A percentile compares a stretch with the other conserved stretches of the same genome.
Conservation (phyloP, 2,329 filamentous ascomycete genomes). For the Tolypocladium guangdongense region DNA sequence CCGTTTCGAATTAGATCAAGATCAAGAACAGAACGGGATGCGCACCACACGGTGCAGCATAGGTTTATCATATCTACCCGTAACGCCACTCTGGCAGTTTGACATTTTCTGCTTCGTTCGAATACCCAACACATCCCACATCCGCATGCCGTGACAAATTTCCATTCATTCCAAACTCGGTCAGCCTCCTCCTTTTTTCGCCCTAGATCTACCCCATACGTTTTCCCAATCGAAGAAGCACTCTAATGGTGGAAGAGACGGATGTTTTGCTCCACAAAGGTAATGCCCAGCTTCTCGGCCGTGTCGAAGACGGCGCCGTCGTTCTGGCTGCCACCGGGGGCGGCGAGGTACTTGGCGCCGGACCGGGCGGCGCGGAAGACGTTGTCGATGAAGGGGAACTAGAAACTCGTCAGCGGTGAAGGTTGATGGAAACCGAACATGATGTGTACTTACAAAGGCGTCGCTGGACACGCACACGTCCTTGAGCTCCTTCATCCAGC, state of each 20-base stretch:
- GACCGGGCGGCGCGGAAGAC: conserved; percentile 84
- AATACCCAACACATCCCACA: background rate
- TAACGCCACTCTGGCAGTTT: background rate
- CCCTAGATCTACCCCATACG: background rate
- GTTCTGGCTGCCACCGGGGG: conserved; percentile 83
- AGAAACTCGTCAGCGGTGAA: background rate
- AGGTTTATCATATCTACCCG: background rate
- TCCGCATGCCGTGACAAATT: background rate
- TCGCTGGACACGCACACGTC: conserved; percentile 85
- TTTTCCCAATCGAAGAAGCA: background rate
- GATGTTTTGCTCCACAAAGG: conserved; percentile 89
- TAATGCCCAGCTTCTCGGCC: conserved; percentile 83
- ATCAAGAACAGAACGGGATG: background rate
- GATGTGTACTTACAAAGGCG: conserved; percentile 68
- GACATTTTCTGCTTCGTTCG: background rate
- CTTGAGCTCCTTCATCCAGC: conserved; percentile 73
- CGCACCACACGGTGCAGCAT: background rate
- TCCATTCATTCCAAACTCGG: background rate
- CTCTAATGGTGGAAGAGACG: conserved; percentile 90
- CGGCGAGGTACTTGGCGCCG: conserved; percentile 91
- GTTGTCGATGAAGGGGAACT: conserved; percentile 99
- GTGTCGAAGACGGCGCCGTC: conserved; percentile 75
- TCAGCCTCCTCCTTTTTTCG: background rate
- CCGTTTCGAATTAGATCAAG: background rate
- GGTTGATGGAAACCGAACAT: background rate